Evolutionary conservation across 2,329 filamentous ascomycete species (phyloP).

Genomic region (Clonostachys chloroleuca): DNA sequence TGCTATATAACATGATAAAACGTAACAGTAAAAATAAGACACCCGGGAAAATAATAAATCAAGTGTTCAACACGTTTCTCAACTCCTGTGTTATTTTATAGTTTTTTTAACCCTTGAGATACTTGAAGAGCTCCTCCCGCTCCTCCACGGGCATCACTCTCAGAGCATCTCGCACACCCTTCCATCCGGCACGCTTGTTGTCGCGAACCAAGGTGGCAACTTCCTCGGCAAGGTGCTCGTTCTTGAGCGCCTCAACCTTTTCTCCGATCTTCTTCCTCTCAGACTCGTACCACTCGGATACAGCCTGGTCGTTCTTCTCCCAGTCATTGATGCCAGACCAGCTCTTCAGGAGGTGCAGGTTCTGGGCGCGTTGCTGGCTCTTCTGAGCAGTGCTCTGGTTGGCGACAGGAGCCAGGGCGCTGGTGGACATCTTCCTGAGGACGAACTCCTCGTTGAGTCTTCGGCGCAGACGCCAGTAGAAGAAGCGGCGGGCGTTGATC

Average conservation of each 20-base stretch:
- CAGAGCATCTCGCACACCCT: constrained; percentile 81
- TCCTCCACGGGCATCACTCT: constrained; percentile 84
- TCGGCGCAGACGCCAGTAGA: constrained; percentile 98
- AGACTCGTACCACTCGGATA: constrained; percentile 94
- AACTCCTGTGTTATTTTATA: background rate
- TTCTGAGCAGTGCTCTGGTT: constrained; percentile 31
- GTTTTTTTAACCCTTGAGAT: constrained; percentile 35
- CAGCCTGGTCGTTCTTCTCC: constrained; percentile 72
- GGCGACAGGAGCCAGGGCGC: constrained; percentile 19
- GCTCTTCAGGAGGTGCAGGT: constrained; percentile 72
- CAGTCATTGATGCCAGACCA: constrained; percentile 81
- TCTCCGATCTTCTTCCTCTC: constrained; percentile 78
- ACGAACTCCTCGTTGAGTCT: constrained; percentile 97
- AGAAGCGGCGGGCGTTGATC: constrained; percentile 90
- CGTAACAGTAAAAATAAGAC: too few species aligned
- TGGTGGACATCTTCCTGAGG: constrained; percentile 74
- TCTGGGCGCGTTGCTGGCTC: constrained; percentile 54
- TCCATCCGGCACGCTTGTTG: constrained; percentile 66
- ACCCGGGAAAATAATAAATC: too few species aligned
- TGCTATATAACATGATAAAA: too few species aligned
- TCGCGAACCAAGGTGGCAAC: constrained; percentile 37
- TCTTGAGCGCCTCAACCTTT: constrained; percentile 82
- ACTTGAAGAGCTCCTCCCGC: constrained; percentile 75
- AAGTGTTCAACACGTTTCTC: background rate
- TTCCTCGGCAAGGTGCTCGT: constrained; percentile 56